These are phyloP conservation scores for Coprinopsis marcescibilis DNA, from an alignment of 768 basidiomycete genomes.

Conservation along the genomic window DNA sequence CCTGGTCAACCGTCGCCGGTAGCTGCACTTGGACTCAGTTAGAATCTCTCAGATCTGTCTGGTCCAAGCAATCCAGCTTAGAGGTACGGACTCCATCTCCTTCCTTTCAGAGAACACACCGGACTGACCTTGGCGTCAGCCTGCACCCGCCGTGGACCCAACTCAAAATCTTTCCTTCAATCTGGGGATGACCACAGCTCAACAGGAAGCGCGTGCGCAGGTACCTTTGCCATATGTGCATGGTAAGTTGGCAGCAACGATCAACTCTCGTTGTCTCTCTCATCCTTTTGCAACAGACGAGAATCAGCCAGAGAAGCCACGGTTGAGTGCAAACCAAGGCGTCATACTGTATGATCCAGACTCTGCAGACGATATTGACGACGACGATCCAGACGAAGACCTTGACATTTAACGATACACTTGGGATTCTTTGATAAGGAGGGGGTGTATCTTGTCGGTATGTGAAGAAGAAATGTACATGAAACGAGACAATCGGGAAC, in stretches of 20 bases:
- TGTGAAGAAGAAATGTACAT: background rate
- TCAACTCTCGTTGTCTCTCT: background rate
- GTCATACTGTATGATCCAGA: constrained; percentile 88
- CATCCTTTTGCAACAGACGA: constrained; percentile 21
- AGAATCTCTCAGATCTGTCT: constrained; percentile 44
- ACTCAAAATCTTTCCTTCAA: constrained; percentile 82
- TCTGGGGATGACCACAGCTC: constrained; percentile 74
- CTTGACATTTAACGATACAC: constrained; percentile 57
- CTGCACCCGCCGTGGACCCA: constrained; percentile 41
- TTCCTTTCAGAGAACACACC: background rate
- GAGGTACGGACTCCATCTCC: constrained; percentile 22
- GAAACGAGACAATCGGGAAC: too few species aligned
- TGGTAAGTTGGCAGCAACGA: constrained; percentile 35
- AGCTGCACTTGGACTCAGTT: constrained; percentile 48
- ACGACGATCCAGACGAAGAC: constrained; percentile 95
- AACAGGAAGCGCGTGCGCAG: constrained; percentile 70
- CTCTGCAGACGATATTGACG: constrained; percentile 90
- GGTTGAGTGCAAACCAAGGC: constrained; percentile 21
- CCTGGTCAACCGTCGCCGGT: constrained; percentile 39
- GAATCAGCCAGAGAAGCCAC: constrained; percentile 20
- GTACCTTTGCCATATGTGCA: constrained; percentile 91
- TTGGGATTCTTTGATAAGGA: background rate
- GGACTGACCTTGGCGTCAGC: background rate
- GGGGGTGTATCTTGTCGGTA: background rate
- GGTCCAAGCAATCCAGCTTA: constrained; percentile 28